Conservation (phyloP, 2,329 filamentous ascomycete genomes). For the Calycina herbarum region DNA sequence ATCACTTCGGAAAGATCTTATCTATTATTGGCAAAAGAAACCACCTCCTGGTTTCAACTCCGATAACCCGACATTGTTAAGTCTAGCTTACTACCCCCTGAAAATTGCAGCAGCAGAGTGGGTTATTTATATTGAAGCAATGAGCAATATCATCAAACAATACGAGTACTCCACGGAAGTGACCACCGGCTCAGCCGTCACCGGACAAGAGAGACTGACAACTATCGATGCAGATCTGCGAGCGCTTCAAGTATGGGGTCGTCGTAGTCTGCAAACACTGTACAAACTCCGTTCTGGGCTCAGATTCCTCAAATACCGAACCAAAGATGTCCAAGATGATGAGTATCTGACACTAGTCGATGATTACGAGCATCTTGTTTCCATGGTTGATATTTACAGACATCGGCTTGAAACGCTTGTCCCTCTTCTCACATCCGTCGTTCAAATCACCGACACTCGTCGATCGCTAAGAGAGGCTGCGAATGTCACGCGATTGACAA, state of each 20-base stretch:
- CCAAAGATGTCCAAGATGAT: not conserved
- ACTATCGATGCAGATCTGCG: conserved; percentile 13
- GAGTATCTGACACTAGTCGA: conserved; percentile 8
- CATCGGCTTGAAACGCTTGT: conserved; percentile 17
- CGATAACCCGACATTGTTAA: conserved; percentile 10
- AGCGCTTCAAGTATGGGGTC: conserved; percentile 15
- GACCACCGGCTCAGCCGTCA: not conserved
- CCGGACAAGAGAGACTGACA: conserved; percentile 2
- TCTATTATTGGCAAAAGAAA: conserved; percentile 14
- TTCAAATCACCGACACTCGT: conserved; percentile 19
- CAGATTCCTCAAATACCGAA: conserved; percentile 13
- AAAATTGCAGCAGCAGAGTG: conserved; percentile 17
- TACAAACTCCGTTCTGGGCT: conserved; percentile 14
- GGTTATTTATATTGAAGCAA: conserved; percentile 16
- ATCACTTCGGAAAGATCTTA: conserved; percentile 13
- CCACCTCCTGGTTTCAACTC: conserved; percentile 11
- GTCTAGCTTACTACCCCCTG: conserved; percentile 18
- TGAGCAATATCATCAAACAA: conserved; percentile 11
- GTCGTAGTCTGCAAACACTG: conserved; percentile 12
- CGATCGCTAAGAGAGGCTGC: conserved; percentile 17
- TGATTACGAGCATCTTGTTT: conserved; percentile 18
- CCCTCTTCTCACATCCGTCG: conserved; percentile 18
- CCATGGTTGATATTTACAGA: conserved; percentile 13
- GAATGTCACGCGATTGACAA: conserved; percentile 21
- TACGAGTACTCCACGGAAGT: conserved; percentile 15